Evolutionary conservation across 805 yeast species (phyloP).

Genomic region (Candida manassasensis): DNA sequence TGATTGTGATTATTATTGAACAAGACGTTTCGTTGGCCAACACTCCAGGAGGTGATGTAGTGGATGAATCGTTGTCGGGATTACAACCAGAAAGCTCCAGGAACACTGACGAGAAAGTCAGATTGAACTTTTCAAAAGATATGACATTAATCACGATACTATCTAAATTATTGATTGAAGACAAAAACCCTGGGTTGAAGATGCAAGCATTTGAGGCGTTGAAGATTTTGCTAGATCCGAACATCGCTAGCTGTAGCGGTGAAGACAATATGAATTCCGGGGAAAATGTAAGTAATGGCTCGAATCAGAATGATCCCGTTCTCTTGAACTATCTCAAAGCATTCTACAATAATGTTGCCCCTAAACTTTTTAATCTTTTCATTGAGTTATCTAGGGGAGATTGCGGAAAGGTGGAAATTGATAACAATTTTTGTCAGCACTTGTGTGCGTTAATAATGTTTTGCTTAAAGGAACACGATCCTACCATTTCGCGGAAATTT

Average conservation of each 20-base stretch:
- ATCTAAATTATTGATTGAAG: slow-evolving; percentile 56
- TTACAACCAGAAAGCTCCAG: slow-evolving; percentile 8
- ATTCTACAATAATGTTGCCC: slow-evolving; percentile 63
- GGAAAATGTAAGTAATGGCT: slow-evolving; percentile 6
- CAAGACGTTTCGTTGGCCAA: slow-evolving; percentile 68
- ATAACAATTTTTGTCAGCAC: slow-evolving; percentile 46
- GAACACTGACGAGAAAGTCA: slow-evolving; percentile 11
- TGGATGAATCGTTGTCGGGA: slow-evolving; percentile 4
- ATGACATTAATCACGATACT: slow-evolving; percentile 54
- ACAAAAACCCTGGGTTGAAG: slow-evolving; percentile 64
- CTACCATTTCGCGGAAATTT: slow-evolving; percentile 53
- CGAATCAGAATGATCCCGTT: slow-evolving; percentile 7
- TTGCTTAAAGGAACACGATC: slow-evolving; percentile 62
- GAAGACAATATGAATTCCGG: slow-evolving; percentile 4
- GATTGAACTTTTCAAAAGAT: slow-evolving; percentile 44
- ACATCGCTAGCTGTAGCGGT: slow-evolving; percentile 20
- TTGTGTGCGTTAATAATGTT: slow-evolving; percentile 69
- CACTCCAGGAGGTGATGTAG: neutral
- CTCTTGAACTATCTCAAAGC: slow-evolving; percentile 43
- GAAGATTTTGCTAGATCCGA: slow-evolving; percentile 64
- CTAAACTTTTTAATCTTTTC: slow-evolving; percentile 47
- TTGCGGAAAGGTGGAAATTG: slow-evolving; percentile 13
- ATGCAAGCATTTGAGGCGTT: slow-evolving; percentile 84
- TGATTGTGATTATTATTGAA: slow-evolving; percentile 75
- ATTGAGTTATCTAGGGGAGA: slow-evolving; percentile 24